phyloP scores from a whole-genome alignment of 306 rosid genomes.

The Alnus rubra region DNA sequence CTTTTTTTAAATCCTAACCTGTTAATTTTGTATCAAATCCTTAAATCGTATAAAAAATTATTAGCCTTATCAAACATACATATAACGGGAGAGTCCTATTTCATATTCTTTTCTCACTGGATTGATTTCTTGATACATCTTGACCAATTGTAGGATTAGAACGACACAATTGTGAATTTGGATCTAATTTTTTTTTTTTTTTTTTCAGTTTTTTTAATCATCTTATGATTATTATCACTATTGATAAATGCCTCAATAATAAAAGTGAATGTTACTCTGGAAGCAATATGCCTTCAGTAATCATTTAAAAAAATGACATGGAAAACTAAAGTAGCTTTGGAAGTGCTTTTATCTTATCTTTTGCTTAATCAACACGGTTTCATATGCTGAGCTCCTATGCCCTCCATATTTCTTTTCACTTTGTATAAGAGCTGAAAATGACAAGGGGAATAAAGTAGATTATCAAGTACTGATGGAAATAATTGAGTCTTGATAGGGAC shows the following conservation, averaged over 20 bases:
- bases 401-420: constrained; percentile 22
- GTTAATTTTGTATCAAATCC: too few relatives aligned
- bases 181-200: too few relatives aligned
- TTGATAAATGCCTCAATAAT: neutral
- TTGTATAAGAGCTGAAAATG: constrained; percentile 26
- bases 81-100: too few relatives aligned
- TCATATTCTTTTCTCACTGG: too few relatives aligned
- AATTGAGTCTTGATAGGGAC: constrained; percentile 28
- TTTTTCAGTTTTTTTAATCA: neutral
- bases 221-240: neutral
- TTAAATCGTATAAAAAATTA: too few relatives aligned
- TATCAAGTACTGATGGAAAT: constrained; percentile 25
- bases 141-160: too few relatives aligned
- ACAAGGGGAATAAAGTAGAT: constrained; percentile 34
- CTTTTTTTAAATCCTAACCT: too few relatives aligned
- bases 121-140: too few relatives aligned
- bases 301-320: neutral
- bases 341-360: constrained; percentile 29
- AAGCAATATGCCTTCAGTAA: neutral
- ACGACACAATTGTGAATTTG: too few relatives aligned
- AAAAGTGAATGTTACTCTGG: neutral
- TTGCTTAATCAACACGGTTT: constrained; percentile 46
- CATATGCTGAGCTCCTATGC: constrained; percentile 33
- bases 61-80: too few relatives aligned
- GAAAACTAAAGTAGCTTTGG: constrained; percentile 6